Conservation (phyloP, 495 filamentous ascomycete species). For the Talaromyces thailandensis region DNA sequence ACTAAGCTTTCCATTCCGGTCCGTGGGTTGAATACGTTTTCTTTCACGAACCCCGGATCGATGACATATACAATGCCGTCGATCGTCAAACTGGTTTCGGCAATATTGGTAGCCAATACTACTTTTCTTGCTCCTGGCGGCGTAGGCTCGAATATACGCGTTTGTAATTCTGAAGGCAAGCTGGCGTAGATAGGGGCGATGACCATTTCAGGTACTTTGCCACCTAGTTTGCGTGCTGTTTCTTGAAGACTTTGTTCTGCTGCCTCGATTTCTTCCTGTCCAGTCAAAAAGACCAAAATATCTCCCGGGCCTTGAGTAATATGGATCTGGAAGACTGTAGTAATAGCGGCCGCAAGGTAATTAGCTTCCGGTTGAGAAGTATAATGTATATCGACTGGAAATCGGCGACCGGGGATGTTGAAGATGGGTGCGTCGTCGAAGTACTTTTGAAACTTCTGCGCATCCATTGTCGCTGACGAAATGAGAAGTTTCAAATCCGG, state of each 20-base stretch:
- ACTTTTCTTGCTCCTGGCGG: slow-evolving; percentile 75
- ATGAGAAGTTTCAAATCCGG: slow-evolving; percentile 89
- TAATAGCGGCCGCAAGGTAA: slow-evolving; percentile 84
- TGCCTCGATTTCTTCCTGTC: slow-evolving; percentile 84
- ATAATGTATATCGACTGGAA: slow-evolving; percentile 89
- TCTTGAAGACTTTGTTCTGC: slow-evolving; percentile 74
- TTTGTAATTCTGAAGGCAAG: slow-evolving; percentile 74
- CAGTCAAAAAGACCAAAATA: slow-evolving; percentile 84
- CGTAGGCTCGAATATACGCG: slow-evolving; percentile 85
- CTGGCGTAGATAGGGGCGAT: slow-evolving; percentile 87
- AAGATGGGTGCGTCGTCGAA: slow-evolving; percentile 95
- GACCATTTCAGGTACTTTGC: slow-evolving; percentile 75
- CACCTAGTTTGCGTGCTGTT: slow-evolving; percentile 71
- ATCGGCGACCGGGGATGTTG: slow-evolving; percentile 86
- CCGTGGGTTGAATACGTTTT: slow-evolving; percentile 86
- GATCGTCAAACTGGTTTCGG: slow-evolving; percentile 82
- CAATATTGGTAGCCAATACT: slow-evolving; percentile 84
- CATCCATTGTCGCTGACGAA: slow-evolving; percentile 91
- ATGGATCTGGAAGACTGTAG: slow-evolving; percentile 95
- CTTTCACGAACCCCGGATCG: slow-evolving; percentile 87
- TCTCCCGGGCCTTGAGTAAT: slow-evolving; percentile 78
- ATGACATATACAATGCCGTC: slow-evolving; percentile 90
- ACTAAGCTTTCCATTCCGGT: slow-evolving; percentile 90
- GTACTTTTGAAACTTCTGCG: slow-evolving; percentile 84
- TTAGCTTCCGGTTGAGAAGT: slow-evolving; percentile 89